Base-by-base conservation (phyloP, 2,329 filamentous ascomycete species). In the Hymenoscyphus infarciens region DNA sequence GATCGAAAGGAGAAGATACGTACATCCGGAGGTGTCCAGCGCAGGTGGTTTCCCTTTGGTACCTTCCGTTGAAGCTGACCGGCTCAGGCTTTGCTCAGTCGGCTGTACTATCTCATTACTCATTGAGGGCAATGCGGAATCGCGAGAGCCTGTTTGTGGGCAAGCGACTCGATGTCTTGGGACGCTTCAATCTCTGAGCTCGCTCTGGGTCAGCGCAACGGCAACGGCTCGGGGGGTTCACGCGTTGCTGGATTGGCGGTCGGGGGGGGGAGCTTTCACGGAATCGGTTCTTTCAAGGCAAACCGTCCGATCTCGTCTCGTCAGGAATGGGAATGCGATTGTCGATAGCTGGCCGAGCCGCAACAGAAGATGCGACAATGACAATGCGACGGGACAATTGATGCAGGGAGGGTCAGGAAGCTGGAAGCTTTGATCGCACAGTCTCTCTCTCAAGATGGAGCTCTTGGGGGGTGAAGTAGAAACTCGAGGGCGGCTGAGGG, bases 81-180 rank as follows among this genome's bases (percentile, higher is more conserved):
- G 71, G 65, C 64, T 69, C 64, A 67, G 67, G 66, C 72, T 67
- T 68, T 71, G 71, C 72, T 74, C 73, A 64, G 72, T 73, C 65
- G 70, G 70, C 64, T 71, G 69, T 65, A 69, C 68, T 64, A 72
- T 67, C 67, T 74, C 73, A 74, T 74, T 74, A 74, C 73, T 74
- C 73, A 75, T 75, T 63, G 72, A 74, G 71, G 73, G 72, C 72
- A 69, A 72, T 69, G 61, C 62, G 59, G 56, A 62, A 65, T 61
- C 66, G 60, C 38, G 39, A 49, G 42, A 11, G 42, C 42, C 42
- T 7, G 11, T 49, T 49, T 49, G 42, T 22, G 42, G 53, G 38
- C 63, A 63, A 63, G 57, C 65, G 58, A 31, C 53, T n/a, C 11
- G 22, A 45, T 15, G 42, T 19, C 16, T 16, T 60, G 57, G 35